Conservation (phyloP, 2,329 filamentous ascomycete genomes). For the Cercospora sesami region DNA sequence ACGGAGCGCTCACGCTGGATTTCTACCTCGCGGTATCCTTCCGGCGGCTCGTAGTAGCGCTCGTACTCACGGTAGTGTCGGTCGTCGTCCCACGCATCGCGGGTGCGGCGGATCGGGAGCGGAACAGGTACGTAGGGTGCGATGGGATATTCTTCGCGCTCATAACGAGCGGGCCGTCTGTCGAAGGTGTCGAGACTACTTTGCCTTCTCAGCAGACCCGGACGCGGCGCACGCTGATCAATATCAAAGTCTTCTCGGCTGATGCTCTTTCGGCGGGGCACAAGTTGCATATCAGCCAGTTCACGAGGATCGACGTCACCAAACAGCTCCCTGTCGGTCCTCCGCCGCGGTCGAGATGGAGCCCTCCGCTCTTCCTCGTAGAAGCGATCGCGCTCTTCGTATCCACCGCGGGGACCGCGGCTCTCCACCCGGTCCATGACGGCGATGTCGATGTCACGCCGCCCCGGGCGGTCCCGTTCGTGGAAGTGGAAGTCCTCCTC, state of each 20-base stretch:
- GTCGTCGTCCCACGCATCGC: conserved; percentile 67
- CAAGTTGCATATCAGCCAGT: conserved; percentile 54
- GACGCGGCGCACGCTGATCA: conserved; percentile 56
- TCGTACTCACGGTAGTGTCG: conserved; percentile 42
- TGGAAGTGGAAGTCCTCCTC: conserved; percentile 48
- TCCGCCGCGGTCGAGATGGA: conserved; percentile 32
- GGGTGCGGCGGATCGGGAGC: conserved; percentile 56
- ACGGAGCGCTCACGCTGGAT: conserved; percentile 50
- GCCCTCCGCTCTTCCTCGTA: conserved; percentile 53
- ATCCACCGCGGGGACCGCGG: conserved; percentile 40
- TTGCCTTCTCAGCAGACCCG: conserved; percentile 72
- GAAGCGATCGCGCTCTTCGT: conserved; percentile 56
- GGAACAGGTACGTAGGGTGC: conserved; percentile 68
- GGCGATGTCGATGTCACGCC: conserved; percentile 46
- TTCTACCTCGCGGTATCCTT: conserved; percentile 53
- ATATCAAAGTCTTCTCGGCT: conserved; percentile 55
- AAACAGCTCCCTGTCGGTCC: conserved; percentile 48
- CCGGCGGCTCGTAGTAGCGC: conserved; percentile 38
- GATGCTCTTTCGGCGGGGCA: conserved; percentile 56
- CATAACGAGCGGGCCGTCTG: conserved; percentile 62
- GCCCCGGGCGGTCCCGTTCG: conserved; percentile 42
- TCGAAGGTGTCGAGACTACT: conserved; percentile 91
- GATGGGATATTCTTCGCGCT: conserved; percentile 64
- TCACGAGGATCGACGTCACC: conserved; percentile 51
- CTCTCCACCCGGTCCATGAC: conserved; percentile 44